Percentiles rank a stretch among this genome's conserved stretches.
Evolutionary conservation across 495 filamentous ascomycete genomes (phyloP).

Genomic region (Melanomma pulvis-pyrius): DNA sequence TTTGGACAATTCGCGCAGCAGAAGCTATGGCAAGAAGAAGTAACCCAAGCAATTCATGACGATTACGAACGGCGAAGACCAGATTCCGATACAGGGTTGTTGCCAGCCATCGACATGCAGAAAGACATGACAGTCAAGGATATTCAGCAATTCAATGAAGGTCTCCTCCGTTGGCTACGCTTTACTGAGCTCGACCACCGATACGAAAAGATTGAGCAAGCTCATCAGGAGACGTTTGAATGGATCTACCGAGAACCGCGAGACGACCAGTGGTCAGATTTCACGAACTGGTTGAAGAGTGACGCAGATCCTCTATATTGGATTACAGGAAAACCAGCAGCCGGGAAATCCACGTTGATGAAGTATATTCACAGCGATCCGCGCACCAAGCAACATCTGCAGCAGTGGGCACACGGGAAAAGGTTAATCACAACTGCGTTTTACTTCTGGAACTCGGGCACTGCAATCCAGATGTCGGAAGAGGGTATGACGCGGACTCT

Average conservation of each 20-base stretch:
- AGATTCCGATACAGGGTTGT: not conserved
- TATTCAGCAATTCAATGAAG: not conserved
- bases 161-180: conserved; percentile 12
- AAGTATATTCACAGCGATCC: conserved; percentile 21
- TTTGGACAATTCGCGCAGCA: not conserved
- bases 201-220: conserved; percentile 4
- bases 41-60: conserved; percentile 7
- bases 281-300: conserved; percentile 2
- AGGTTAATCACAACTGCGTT: conserved; percentile 18
- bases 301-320: conserved; percentile 13
- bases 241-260: conserved; percentile 11
- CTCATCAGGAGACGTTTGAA: conserved; percentile 9
- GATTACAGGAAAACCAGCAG: conserved; percentile 29
- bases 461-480: conserved; percentile 26
- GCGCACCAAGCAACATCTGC: conserved; percentile 8
- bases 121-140: not conserved
- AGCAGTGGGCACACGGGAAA: not conserved
- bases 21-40: not conserved
- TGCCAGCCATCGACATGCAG: conserved; percentile 2
- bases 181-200: conserved; percentile 14
- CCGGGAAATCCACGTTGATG: conserved; percentile 35
- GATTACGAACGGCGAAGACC: conserved; percentile 5
- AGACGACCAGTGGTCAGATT: conserved; percentile 11
- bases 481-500: conserved; percentile 24
- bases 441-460: conserved; percentile 34